Evolutionary conservation across 257 asterid genomes (phyloP).

Genomic region (Handroanthus guayacan): DNA sequence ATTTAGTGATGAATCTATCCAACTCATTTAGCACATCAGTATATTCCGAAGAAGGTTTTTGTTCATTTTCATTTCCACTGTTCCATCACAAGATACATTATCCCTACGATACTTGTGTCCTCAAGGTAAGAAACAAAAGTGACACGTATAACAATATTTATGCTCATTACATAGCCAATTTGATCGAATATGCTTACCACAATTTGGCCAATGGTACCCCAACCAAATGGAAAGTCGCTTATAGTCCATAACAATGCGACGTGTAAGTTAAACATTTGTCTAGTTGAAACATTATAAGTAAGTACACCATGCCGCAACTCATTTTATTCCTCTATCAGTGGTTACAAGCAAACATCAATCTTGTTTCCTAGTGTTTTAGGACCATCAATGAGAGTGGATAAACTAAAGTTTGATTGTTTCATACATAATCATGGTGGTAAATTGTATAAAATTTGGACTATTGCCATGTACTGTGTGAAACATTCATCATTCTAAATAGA

Average conservation of each 20-base stretch:
- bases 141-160: too few relatives aligned
- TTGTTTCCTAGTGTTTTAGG: background rate
- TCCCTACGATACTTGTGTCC: too few relatives aligned
- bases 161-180: background rate
- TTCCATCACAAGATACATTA: too few relatives aligned
- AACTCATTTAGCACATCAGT: too few relatives aligned
- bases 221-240: conserved; percentile 2
- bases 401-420: conserved; percentile 12
- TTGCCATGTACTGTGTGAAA: conserved; percentile 29
- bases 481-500: conserved; percentile 30
- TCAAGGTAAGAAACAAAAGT: too few relatives aligned
- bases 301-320: background rate
- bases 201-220: conserved; percentile 16
- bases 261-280: background rate
- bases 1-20: background rate
- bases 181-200: background rate
- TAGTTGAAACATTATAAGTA: conserved; percentile 8
- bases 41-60: too few relatives aligned
- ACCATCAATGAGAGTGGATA: background rate
- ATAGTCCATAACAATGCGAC: conserved; percentile 14
- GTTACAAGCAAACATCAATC: conserved; percentile 10
- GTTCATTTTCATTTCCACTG: too few relatives aligned
- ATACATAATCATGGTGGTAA: conserved; percentile 30
- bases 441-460: conserved; percentile 22
- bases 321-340: conserved; percentile 5